Conservation (phyloP, 495 filamentous ascomycete species). For the Talaromyces liani region DNA sequence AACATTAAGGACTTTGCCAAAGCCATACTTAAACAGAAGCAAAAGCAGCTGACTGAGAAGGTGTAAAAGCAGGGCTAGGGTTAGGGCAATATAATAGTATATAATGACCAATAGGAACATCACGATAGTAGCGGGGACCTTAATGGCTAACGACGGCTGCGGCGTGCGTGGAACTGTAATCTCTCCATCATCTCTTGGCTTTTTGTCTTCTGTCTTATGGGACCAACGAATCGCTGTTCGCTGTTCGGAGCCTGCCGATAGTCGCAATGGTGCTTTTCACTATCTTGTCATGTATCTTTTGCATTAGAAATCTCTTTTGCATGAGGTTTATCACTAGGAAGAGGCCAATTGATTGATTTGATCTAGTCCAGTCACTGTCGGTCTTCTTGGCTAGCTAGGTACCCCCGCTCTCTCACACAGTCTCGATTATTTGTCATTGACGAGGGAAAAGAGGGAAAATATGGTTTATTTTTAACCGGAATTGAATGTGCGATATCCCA, state of each 20-base stretch:
- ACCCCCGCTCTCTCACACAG: neutral
- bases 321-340: constrained; percentile 2
- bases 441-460: neutral
- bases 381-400: neutral
- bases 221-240: no score
- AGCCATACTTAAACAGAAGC: neutral
- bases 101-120: neutral
- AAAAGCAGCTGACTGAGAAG: neutral
- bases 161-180: neutral
- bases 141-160: neutral
- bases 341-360: neutral
- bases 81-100: neutral
- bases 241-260: neutral
- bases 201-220: neutral
- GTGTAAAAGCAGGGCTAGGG: neutral
- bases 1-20: neutral
- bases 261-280: neutral
- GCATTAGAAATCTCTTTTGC: constrained; percentile 3
- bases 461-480: neutral
- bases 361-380: neutral
- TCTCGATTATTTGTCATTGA: neutral
- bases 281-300: neutral
- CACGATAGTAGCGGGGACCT: neutral
- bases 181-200: neutral
- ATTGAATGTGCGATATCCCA: neutral